Evolutionary conservation across 1,284 basidiomycete genomes (phyloP).

Genomic region (Caloboletus inedulis): DNA sequence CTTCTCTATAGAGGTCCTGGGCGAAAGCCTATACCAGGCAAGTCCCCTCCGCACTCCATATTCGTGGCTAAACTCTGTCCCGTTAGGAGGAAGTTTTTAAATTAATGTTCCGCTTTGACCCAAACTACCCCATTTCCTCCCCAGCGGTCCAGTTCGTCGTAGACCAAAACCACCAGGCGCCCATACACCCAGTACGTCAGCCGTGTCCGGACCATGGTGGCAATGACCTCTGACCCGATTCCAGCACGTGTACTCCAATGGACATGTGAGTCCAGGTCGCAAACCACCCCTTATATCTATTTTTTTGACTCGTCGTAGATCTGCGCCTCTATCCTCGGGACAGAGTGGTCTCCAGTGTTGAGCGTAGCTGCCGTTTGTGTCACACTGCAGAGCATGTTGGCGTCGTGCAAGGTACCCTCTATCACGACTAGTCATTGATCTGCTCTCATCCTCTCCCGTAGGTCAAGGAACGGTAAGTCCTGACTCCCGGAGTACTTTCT

Average conservation of each 20-base stretch:
- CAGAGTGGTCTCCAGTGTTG: conserved; percentile 82
- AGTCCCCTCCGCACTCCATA: conserved; percentile 8
- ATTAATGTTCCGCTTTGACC: conserved; percentile 74
- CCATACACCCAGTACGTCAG: conserved; percentile 67
- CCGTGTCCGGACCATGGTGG: neutral
- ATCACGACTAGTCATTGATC: neutral
- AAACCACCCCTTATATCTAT: conserved; percentile 3
- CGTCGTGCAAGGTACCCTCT: conserved; percentile 70
- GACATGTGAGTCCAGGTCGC: conserved; percentile 56
- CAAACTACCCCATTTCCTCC: conserved; percentile 73
- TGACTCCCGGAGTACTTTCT: neutral
- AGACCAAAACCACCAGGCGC: conserved; percentile 55
- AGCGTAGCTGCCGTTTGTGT: conserved; percentile 76
- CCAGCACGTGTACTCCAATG: conserved; percentile 82
- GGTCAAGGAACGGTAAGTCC: conserved; percentile 69
- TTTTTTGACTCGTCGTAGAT: conserved; percentile 47
- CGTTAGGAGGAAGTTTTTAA: conserved; percentile 69
- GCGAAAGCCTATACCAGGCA: conserved; percentile 71
- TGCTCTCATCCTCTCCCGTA: conserved; percentile 29
- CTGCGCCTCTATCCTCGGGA: conserved; percentile 81
- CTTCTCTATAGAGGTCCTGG: conserved; percentile 74
- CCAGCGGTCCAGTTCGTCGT: conserved; percentile 82
- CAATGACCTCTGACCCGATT: conserved; percentile 14
- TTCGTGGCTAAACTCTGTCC: conserved; percentile 7
- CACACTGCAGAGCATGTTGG: conserved; percentile 84